Evolutionary conservation across 1,284 basidiomycete genomes (phyloP), one percentile per base, ranked within the genome.

Genomic region (Porodaedalea pini): DNA sequence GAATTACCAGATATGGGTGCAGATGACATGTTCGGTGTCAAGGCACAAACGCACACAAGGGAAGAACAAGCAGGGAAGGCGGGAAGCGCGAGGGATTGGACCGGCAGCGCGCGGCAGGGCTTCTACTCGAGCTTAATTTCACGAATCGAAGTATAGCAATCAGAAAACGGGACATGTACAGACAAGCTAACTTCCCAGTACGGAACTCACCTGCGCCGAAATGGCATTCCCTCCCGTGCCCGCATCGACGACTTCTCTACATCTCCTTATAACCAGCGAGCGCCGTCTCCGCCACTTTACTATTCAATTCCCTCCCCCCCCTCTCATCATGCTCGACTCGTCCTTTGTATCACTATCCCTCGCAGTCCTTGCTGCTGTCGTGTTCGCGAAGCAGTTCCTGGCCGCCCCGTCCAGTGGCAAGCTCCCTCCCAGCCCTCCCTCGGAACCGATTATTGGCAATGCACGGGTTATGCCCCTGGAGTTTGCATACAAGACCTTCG

Each of bases 381-480:
- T 54, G n/a, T 40, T 54, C 40, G 34, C 29, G 19, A 54, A 44
- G 51, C 19, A 44, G n/a, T 17, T 44, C 13, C 39, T 54, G 34
- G 17, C 34, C 29, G n/a, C 47, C 27, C 39, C 54, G 13, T 34
- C 31, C 11, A 25, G 17, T 36, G 32, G 45, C 23, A 37, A 39
- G 7, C 57, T 54, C 2, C 70, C 72, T 5, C 71, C 71, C 1
- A 71, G 71, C 25, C 72, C 70, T 1, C 67, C 44, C n/a, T 64
- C 65, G n/a, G 62, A 71, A 17, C 71, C 68, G 47, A 44, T 72
- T 5, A 69, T 73, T 23, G 71, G 71, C 34, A 71, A 73, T 57
- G 43, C 72, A 19, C 44, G 61, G 17, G 66, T 70, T 34, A 47
- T 72, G 39, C 70, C 72, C 1, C 53, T 65, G 49, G 64, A 66